Conservation (phyloP, 1,139 yeast species). For the Yamadazyma spencermartinsiae region DNA sequence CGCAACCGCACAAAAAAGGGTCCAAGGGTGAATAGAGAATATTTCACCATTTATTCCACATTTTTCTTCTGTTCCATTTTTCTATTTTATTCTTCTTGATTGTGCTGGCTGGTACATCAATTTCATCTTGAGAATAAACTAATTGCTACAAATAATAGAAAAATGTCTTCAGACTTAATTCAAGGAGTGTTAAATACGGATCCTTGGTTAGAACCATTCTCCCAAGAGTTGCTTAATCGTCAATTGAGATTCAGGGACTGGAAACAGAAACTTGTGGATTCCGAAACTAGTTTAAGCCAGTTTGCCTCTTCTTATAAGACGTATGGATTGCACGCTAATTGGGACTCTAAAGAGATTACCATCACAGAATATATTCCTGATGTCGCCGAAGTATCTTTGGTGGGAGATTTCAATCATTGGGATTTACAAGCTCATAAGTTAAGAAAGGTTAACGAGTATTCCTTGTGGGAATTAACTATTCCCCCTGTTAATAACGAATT, state of each 20-base stretch:
- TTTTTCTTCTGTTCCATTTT: too few relatives aligned
- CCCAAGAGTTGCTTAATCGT: constrained; percentile 48
- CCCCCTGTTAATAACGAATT: constrained; percentile 56
- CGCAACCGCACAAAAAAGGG: too few relatives aligned
- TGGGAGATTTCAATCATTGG: constrained; percentile 94
- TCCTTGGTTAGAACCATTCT: constrained; percentile 85
- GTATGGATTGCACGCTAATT: constrained; percentile 74
- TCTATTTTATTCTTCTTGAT: too few relatives aligned
- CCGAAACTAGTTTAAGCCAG: constrained; percentile 48
- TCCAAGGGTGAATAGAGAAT: too few relatives aligned
- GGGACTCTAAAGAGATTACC: constrained; percentile 50
- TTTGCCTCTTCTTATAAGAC: constrained; percentile 63
- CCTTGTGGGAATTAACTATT: constrained; percentile 64
- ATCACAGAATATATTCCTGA: constrained; percentile 90
- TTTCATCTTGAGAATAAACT: too few relatives aligned
- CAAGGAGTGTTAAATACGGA: constrained; percentile 68
- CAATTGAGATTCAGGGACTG: constrained; percentile 54
- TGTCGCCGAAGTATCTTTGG: constrained; percentile 68
- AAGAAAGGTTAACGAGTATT: constrained; percentile 55
- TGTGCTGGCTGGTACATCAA: too few relatives aligned
- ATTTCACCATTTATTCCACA: too few relatives aligned
- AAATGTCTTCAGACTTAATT: constrained; percentile 20
- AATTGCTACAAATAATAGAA: too few relatives aligned
- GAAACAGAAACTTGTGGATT: constrained; percentile 40
- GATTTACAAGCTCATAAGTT: constrained; percentile 57